A percentile compares a stretch with the other conserved stretches of the same genome.
Evolutionary conservation across 768 basidiomycete species (phyloP).

Genomic region (Hericium coralloides): DNA sequence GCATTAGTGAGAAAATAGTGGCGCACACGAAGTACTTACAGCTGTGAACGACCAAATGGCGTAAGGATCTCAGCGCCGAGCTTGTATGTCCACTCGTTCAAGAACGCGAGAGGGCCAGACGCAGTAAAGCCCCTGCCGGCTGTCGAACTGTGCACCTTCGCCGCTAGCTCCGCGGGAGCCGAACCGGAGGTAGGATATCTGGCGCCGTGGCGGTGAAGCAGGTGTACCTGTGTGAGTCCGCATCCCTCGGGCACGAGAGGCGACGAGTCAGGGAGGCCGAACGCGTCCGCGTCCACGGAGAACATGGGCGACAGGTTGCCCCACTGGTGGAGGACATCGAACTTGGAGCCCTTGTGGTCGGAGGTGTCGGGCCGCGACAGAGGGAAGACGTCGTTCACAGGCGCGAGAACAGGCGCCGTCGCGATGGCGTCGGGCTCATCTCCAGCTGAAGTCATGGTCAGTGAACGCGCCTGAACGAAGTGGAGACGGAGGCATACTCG

Average conservation of each 20-base stretch:
- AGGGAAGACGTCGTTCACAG: slow-evolving; percentile 31
- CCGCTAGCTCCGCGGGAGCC: slow-evolving; percentile 19
- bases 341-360: slow-evolving; percentile 25
- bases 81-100: slow-evolving; percentile 38
- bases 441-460: slow-evolving; percentile 13
- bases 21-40: slow-evolving; percentile 14
- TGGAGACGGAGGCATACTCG: slow-evolving; percentile 25
- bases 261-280: slow-evolving; percentile 40
- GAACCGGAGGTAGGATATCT: slow-evolving; percentile 31
- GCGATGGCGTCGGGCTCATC: slow-evolving; percentile 19
- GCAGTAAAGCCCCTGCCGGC: slow-evolving; percentile 22
- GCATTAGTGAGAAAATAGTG: neutral
- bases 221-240: slow-evolving; percentile 34
- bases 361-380: slow-evolving; percentile 29
- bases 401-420: slow-evolving; percentile 30
- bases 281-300: slow-evolving; percentile 33
- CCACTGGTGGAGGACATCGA: slow-evolving; percentile 37
- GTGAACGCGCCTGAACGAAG: neutral
- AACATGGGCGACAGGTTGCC: slow-evolving; percentile 44
- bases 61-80: slow-evolving; percentile 39
- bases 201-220: slow-evolving; percentile 32
- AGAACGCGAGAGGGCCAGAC: slow-evolving; percentile 30
- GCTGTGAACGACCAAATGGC: slow-evolving; percentile 36
- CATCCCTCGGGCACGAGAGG: slow-evolving; percentile 39
- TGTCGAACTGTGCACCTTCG: slow-evolving; percentile 15